phyloP scores from a whole-genome alignment of 495 filamentous ascomycete species.

The Sordaria brevicollis region DNA sequence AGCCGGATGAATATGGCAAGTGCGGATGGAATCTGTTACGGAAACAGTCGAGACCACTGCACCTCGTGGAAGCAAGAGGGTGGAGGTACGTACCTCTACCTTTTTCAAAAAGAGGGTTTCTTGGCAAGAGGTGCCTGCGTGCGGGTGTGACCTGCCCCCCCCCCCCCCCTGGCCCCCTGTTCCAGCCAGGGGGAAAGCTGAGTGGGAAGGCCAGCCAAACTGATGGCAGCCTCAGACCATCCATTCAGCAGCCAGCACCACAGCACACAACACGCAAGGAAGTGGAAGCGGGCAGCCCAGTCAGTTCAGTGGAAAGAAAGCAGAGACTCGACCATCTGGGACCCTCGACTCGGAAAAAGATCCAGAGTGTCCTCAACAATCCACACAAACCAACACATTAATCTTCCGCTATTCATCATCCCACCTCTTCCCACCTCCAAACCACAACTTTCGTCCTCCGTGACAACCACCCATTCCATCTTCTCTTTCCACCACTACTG shows the following conservation, averaged over 20 bases:
- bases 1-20: background rate
- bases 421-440: background rate
- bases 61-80: background rate
- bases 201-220: background rate
- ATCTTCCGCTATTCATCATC: background rate
- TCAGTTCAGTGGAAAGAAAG: too few relatives aligned
- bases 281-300: background rate
- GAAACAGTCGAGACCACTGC: background rate
- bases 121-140: background rate
- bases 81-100: background rate
- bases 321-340: background rate
- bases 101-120: background rate
- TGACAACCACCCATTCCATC: background rate
- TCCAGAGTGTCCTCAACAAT: conserved; percentile 8
- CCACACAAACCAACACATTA: background rate
- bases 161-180: too few relatives aligned
- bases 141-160: background rate
- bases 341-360: conserved; percentile 1
- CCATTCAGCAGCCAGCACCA: background rate
- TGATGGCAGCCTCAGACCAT: background rate
- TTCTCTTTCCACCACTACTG: background rate
- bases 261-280: background rate
- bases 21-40: background rate
- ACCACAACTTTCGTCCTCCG: background rate
- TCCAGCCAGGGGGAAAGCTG: background rate